A percentile compares a stretch with the other conserved stretches of the same genome.
phyloP scores from a whole-genome alignment of 2,329 filamentous ascomycete genomes.

The Zalaria obscura region DNA sequence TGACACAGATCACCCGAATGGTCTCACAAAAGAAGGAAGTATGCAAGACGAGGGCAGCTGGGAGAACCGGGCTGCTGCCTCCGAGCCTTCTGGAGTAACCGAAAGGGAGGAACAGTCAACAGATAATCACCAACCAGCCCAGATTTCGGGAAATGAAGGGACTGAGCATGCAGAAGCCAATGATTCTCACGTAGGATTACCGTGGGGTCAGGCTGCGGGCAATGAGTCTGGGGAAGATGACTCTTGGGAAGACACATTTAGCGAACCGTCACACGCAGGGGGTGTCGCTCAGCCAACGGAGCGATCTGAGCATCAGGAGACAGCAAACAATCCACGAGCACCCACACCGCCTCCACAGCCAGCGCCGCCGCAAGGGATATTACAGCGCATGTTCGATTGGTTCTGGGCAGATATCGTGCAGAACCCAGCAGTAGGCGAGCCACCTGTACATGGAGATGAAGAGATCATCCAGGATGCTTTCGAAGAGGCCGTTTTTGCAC shows the following conservation, averaged over 20 bases:
- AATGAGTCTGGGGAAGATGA: not conserved
- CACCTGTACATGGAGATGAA: conserved; percentile 28
- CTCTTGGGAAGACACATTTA: not conserved
- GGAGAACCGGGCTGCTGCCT: no score
- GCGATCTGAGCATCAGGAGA: not conserved
- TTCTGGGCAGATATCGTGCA: conserved; percentile 32
- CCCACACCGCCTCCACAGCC: not conserved
- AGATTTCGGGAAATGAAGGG: no score
- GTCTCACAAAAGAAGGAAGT: no score
- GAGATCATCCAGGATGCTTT: conserved; percentile 47
- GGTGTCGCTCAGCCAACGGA: not conserved
- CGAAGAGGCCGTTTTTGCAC: conserved; percentile 47
- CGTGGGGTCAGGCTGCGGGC: not conserved
- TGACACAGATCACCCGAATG: no score
- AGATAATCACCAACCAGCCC: no score
- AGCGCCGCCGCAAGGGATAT: not conserved
- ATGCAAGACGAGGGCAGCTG: no score
- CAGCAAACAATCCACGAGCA: not conserved
- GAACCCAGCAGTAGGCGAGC: conserved; percentile 24
- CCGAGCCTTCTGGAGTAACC: no score
- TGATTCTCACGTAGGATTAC: no score
- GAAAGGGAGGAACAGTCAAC: no score
- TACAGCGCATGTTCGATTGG: conserved; percentile 28
- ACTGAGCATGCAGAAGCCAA: no score
- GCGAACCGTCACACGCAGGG: not conserved